Evolutionary conservation across 768 basidiomycete species (phyloP), one percentile per base, ranked within the genome.

Genomic region (Phlebiopsis flavidoalba): DNA sequence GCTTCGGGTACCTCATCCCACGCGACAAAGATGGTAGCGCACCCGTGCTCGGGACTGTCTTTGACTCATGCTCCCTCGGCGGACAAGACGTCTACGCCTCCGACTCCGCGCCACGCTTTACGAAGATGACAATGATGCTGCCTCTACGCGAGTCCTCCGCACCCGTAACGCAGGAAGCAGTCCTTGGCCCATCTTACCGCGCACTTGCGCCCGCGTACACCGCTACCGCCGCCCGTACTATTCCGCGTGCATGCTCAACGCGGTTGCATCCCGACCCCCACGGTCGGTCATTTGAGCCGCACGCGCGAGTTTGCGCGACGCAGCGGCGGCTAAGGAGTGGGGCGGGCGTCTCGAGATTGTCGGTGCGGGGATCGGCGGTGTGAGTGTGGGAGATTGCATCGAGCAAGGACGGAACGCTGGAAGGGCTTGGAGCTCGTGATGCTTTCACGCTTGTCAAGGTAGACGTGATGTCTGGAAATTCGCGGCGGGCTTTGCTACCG

Each of bases 1-100:
- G 96, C 3, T 99, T 98, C 70, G 96, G 96, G 8, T 98, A 95
- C 76, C 87, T 99, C 68, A 81, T 97, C 56, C 94, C 95, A 0
- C 89, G 95, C 0, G 74, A 73, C 35, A 71, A 71, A 5, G 87
- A 91, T 64, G 67, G 53, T 22, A 45, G 58, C 52, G 71, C 79
- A 11, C 83, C 84, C 3, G 80, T 91, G 19, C 80, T 98, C 0
- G 96, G 96, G 12, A 86, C 88, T 33, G 87, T 98, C 11, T 98
- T 98, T 74, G 96, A 98, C 71, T 91, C 91, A 0, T 87, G 85
- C 55, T 81, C 89, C 8, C 78, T 94, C 45, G 76, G 83, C 0
- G 79, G 73, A 5, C 87, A 94, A 63, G 84, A 86, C 63, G 61
- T 63, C 58, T 47, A 60, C 40, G 35, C 60, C 40, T 2, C 73